These are phyloP conservation scores for Annona squamosa DNA, from an alignment of 164 flowering plant species.

Conservation along the genomic window DNA sequence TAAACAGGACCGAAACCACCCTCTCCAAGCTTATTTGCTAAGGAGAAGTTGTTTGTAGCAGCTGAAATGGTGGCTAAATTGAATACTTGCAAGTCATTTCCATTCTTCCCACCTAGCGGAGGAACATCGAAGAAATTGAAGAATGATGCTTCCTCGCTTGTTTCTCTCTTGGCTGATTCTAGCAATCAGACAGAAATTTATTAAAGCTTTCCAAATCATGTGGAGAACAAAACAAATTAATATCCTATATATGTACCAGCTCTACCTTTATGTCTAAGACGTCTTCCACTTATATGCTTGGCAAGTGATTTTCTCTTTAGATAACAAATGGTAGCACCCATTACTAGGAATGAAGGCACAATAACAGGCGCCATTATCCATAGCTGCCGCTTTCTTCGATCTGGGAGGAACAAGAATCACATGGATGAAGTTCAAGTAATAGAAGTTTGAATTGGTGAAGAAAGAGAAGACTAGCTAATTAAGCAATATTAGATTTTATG, in stretches of 20 bases:
- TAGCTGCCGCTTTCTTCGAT: background rate
- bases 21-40: conserved; percentile 3
- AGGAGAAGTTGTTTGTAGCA: background rate
- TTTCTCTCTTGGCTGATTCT: background rate
- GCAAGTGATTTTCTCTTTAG: no score
- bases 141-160: background rate
- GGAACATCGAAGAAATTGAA: background rate
- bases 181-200: background rate
- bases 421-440: no score
- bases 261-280: background rate
- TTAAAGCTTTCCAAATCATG: background rate
- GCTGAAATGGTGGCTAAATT: background rate
- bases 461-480: no score
- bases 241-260: no score
- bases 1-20: conserved; percentile 8
- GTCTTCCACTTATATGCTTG: background rate
- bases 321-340: background rate
- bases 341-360: background rate
- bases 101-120: background rate
- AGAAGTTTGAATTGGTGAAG: no score
- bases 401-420: background rate
- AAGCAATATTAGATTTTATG: background rate
- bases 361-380: background rate
- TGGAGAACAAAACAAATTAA: background rate
- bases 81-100: background rate